phyloP scores from a whole-genome alignment of 257 asterid genomes.

The Solanum sejunctum region DNA sequence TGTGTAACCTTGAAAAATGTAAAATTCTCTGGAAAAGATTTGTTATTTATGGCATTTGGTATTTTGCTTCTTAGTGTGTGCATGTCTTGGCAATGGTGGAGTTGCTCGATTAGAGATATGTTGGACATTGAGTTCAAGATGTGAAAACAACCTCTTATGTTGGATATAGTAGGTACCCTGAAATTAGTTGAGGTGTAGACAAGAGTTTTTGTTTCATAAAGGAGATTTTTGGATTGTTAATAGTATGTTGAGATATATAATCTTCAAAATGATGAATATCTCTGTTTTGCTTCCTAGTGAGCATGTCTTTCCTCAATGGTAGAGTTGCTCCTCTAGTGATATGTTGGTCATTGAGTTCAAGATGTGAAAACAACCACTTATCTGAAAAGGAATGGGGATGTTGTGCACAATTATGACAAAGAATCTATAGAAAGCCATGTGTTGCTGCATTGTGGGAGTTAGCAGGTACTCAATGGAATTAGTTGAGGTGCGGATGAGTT shows the following conservation, averaged over 20 bases:
- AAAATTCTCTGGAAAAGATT: not conserved
- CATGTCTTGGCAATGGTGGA: not conserved
- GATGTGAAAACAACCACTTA: not conserved
- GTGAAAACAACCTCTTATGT: not conserved
- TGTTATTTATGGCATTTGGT: not conserved
- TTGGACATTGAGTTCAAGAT: not conserved
- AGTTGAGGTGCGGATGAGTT: not conserved
- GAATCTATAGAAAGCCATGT: not conserved
- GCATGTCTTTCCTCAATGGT: not conserved
- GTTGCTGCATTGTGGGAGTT: not conserved
- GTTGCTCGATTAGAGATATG: not conserved
- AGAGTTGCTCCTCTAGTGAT: not conserved
- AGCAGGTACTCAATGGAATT: not conserved
- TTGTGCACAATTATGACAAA: not conserved
- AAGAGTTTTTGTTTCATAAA: not conserved
- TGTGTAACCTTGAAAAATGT: not conserved
- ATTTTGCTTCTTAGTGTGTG: not conserved
- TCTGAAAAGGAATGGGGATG: not conserved
- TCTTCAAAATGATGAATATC: not conserved
- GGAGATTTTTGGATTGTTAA: not conserved
- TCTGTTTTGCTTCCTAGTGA: not conserved
- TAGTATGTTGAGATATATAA: not conserved
- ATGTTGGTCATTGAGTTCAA: not conserved
- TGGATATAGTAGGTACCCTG: not conserved
- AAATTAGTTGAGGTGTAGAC: not conserved